A percentile compares a stretch with the other conserved stretches of the same genome.
Evolutionary conservation across 257 asterid species (phyloP).

Genomic region (Datura wrightii): DNA sequence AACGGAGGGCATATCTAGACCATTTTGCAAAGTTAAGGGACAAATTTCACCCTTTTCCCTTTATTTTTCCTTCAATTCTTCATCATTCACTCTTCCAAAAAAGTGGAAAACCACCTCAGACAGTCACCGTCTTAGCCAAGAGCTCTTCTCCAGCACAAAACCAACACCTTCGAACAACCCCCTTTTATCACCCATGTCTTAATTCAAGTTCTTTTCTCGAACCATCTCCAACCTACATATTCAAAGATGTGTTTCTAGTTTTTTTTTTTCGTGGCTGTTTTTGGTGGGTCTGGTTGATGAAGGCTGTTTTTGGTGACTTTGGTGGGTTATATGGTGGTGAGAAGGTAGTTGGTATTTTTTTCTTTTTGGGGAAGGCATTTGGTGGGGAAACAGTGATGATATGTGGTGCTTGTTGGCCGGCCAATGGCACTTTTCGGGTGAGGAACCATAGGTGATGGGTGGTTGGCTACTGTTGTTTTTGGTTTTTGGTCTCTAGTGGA

Average conservation of each 20-base stretch:
- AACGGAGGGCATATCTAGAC: not conserved
- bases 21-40: not conserved
- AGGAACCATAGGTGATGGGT: not conserved
- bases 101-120: not conserved
- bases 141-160: not conserved
- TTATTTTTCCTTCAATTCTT: not conserved
- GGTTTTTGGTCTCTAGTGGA: not conserved
- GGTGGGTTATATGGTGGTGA: not conserved
- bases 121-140: not conserved
- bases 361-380: not conserved
- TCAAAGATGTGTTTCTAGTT: not conserved
- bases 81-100: not conserved
- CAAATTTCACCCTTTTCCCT: not conserved
- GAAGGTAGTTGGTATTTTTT: not conserved
- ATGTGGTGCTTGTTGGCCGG: not conserved
- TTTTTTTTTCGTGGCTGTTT: not conserved
- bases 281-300: not conserved
- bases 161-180: not conserved
- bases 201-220: not conserved
- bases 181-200: not conserved
- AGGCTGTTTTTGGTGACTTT: conserved; percentile 1
- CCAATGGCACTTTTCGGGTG: not conserved
- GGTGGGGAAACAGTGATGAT: not conserved
- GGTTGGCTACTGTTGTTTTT: not conserved
- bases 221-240: not conserved